These are phyloP conservation scores for Centrapalus pauciflorus DNA, from an alignment of 129 eudicot genomes.

Conservation along the genomic window DNA sequence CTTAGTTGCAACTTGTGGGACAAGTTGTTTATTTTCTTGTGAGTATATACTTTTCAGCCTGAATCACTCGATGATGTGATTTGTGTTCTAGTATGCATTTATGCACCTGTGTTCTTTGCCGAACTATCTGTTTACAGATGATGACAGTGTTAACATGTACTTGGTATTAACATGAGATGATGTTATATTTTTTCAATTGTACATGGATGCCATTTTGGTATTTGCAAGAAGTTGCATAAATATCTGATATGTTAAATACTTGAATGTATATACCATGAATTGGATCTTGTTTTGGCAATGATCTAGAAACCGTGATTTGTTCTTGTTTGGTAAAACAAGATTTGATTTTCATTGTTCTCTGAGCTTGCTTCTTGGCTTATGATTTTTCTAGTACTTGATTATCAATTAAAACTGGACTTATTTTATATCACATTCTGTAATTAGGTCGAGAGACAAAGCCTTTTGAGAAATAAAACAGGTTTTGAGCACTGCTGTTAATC, in stretches of 20 bases:
- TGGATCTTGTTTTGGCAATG: background rate
- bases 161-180: background rate
- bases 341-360: background rate
- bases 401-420: too few species aligned
- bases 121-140: background rate
- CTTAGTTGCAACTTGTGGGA: background rate
- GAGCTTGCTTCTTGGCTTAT: background rate
- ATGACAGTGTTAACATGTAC: background rate
- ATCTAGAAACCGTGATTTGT: background rate
- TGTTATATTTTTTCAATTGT: background rate
- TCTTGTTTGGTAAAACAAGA: background rate
- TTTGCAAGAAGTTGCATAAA: background rate
- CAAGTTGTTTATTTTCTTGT: too few species aligned
- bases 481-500: background rate
- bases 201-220: background rate
- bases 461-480: background rate
- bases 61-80: too few species aligned
- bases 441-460: background rate
- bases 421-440: background rate
- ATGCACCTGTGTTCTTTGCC: background rate
- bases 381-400: background rate
- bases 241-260: background rate
- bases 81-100: background rate
- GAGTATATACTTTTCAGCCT: too few species aligned
- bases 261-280: background rate